A percentile compares a stretch with the other conserved stretches of the same genome.
Evolutionary conservation across 1,139 yeast genomes (phyloP).

Genomic region (Yamadazyma aaseri): DNA sequence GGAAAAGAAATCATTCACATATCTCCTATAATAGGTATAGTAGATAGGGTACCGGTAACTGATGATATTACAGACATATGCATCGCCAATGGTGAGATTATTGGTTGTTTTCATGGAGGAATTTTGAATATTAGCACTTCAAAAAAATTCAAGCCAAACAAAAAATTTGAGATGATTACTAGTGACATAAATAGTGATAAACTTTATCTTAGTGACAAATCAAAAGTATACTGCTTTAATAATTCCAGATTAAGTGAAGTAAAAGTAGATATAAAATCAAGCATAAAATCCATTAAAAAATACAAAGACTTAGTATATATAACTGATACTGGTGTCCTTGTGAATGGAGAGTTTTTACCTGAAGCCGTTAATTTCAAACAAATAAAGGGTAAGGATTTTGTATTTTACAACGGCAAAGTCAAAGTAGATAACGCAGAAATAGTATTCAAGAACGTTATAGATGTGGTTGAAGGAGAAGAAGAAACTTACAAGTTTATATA

Average conservation of each 20-base stretch:
- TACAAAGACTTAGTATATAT: conserved; percentile 8
- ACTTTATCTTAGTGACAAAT: conserved; percentile 5
- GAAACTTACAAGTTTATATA: conserved; percentile 8
- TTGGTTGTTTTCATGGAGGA: conserved; percentile 17
- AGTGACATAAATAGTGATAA: conserved; percentile 3
- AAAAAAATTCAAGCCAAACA: conserved; percentile 8
- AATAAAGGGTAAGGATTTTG: conserved; percentile 3
- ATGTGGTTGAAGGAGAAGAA: conserved; percentile 4
- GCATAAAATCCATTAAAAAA: conserved; percentile 5
- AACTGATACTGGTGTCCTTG: conserved; percentile 8
- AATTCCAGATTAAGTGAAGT: conserved; percentile 4
- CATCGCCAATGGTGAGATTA: conserved; percentile 10
- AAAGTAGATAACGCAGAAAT: conserved; percentile 3
- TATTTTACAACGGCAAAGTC: conserved; percentile 5
- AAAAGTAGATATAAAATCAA: neutral
- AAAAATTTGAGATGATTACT: conserved; percentile 6
- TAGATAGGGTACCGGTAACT: conserved; percentile 10
- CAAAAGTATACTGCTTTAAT: conserved; percentile 5
- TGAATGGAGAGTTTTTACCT: conserved; percentile 3
- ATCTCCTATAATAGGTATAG: conserved; percentile 15
- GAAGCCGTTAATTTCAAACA: conserved; percentile 2
- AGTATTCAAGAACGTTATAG: conserved; percentile 5
- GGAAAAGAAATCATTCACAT: conserved; percentile 10
- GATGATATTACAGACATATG: conserved; percentile 12
- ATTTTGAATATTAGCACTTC: conserved; percentile 9